Evolutionary conservation across 2,329 filamentous ascomycete species (phyloP), one percentile per base, ranked within the genome.

Genomic region (Xylariaceae sp.): DNA sequence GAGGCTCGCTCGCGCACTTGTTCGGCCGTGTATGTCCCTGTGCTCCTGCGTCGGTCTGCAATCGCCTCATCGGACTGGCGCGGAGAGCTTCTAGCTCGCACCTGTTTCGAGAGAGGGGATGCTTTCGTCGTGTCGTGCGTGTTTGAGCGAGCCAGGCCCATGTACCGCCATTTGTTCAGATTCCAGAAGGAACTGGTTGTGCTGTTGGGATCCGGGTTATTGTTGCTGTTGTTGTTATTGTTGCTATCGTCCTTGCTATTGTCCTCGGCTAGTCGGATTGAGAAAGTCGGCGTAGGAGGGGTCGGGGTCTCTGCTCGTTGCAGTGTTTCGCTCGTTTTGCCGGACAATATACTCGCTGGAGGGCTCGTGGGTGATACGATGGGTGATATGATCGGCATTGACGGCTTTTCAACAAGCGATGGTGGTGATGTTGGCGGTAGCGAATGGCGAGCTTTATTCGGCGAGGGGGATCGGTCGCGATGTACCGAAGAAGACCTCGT

Each of bases 401-500:
- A 75, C 5, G 77, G 65, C 34, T 75, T 80, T 2, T 71, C 72
- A 0, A 6, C 18, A 1, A 13, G 58, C 2, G 61, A 55, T 4
- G 61, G 57, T 42, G 54, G 37, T 2, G 63, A 72, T 0, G 74
- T 70, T 5, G 73, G 72, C 17, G 64, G 42, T 45, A n/a, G 42
- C 11, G 42, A 15, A 1, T 13, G 13, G 42, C 42, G 69, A 5
- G 73, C 64, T 61, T 82, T 84, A 52, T 67, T 77, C 0, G 84
- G 84, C 2, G 83, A 86, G 2, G 81, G 67, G 2, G 83, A 86
- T 9, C 83, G 77, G 62, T 83, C 80, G 58, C 75, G 82, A n/a
- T 76, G 73, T n/a, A 61, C 52, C 23, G 61, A 59, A 4, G 62
- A 58, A 3, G 23, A 6, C 9, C 9, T 50, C 18, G 74, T 69